A percentile compares a stretch with the other conserved stretches of the same genome.
Evolutionary conservation across 2,329 filamentous ascomycete genomes (phyloP).

Genomic region (Neonectria sp.): DNA sequence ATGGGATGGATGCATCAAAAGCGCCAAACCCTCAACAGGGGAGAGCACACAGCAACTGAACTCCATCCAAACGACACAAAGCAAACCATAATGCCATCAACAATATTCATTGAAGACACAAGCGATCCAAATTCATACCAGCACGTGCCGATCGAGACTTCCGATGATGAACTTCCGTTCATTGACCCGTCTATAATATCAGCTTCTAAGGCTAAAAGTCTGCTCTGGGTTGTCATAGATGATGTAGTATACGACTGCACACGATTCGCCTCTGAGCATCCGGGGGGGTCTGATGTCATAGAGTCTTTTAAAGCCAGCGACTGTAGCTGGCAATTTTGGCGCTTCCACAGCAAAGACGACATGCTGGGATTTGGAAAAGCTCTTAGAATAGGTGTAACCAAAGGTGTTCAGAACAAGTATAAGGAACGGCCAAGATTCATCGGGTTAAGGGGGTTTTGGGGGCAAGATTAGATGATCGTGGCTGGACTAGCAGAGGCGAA

Average conservation of each 20-base stretch:
- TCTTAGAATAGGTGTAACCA: conserved; percentile 22
- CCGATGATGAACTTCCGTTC: conserved; percentile 1
- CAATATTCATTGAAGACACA: not conserved
- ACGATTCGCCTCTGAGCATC: conserved; percentile 2
- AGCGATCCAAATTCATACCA: conserved; percentile 2
- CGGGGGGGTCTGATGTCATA: conserved; percentile 5
- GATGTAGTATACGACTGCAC: conserved; percentile 18
- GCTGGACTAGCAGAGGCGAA: not conserved
- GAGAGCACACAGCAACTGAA: not conserved
- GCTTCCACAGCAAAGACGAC: conserved; percentile 25
- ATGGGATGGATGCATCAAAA: conserved; percentile 27
- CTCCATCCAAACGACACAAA: not conserved
- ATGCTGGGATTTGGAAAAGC: conserved; percentile 15
- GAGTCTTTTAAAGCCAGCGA: conserved; percentile 12
- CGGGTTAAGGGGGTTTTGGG: not conserved
- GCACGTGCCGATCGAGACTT: not conserved
- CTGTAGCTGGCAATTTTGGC: conserved; percentile 32
- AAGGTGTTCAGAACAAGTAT: conserved; percentile 7
- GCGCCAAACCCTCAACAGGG: too few species aligned
- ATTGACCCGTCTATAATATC: not conserved
- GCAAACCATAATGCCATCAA: not conserved
- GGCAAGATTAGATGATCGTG: not conserved
- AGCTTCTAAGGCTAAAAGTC: not conserved
- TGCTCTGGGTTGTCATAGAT: conserved; percentile 16
- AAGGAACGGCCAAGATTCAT: conserved; percentile 10